Evolutionary conservation across 2,329 filamentous ascomycete genomes (phyloP).

Genomic region (Clarireedia homoeocarpa): DNA sequence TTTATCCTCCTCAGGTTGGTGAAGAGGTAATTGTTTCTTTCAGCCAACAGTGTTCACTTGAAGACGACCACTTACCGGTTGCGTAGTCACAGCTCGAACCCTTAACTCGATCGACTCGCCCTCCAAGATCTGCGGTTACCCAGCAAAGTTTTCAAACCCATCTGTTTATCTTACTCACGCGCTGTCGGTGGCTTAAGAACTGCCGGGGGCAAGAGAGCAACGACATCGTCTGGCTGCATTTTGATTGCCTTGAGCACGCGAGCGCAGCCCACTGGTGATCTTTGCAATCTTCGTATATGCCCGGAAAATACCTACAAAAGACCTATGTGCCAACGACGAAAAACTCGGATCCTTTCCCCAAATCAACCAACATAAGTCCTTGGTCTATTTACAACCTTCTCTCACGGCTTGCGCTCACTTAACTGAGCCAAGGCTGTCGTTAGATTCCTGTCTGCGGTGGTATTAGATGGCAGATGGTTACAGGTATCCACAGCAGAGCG

Average conservation of each 20-base stretch:
- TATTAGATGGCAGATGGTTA: constrained; percentile 64
- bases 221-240: background rate
- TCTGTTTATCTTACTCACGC: background rate
- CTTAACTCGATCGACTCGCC: background rate
- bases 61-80: constrained; percentile 7
- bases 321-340: constrained; percentile 31
- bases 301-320: constrained; percentile 19
- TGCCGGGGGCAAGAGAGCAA: background rate
- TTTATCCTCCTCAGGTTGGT: background rate
- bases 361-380: constrained; percentile 22
- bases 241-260: background rate
- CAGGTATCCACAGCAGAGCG: constrained; percentile 51
- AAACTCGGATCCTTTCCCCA: constrained; percentile 23
- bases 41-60: constrained; percentile 7
- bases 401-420: constrained; percentile 19
- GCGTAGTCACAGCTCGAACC: background rate
- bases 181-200: background rate
- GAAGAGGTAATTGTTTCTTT: background rate
- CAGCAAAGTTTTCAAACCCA: background rate
- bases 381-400: constrained; percentile 1
- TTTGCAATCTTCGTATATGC: constrained; percentile 23
- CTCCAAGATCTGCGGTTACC: background rate
- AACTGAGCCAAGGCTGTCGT: constrained; percentile 20
- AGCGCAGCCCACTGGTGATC: constrained; percentile 3
- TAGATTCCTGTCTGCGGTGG: constrained; percentile 19